Evolutionary conservation across 805 yeast genomes (phyloP), one percentile per base, ranked within the genome.

Genomic region (Lachancea dasiensis): DNA sequence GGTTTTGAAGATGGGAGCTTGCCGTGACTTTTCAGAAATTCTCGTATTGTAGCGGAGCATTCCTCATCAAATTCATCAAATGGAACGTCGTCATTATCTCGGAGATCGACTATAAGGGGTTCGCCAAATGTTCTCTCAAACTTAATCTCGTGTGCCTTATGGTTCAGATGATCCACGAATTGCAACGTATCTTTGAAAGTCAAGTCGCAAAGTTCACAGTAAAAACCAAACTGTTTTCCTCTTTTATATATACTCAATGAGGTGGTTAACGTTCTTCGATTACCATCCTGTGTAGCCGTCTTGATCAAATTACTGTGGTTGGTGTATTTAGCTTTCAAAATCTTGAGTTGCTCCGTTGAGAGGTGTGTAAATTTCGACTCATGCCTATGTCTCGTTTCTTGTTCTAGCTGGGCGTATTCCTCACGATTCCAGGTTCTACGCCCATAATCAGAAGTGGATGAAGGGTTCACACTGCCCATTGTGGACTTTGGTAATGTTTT

Each of bases 101-200:
- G 50, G 36, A 52, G 29, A 19, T 59, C 53, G 3, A 17, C 6
- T 4, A 56, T 50, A 23, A 56, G 35, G 10, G 63, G 63, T 29
- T 67, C 61, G 17, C 46, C 49, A 34, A 58, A 60, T 9, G 56
- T 21, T 6, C 42, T 37, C 32, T 58, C 71, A 40, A 70, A 67
- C 40, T 65, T 69, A 4, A 62, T 55, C 27, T 70, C 52, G 60
- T 83, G 97, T 43, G 72, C 79, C 24, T 77, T 78, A 25, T 86
- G 77, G 52, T 85, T 86, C 52, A 86, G 65, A 63, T 92, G 97
- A 54, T 89, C 94, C 3, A 86, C 69, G 55, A 79, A 77, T 44
- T 86, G 82, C 48, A 86, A 63, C 40, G 83, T 81, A 56, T 92
- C 97, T 52, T 86, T 79, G 62, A 76, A 90, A 2, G 90, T 80